These are phyloP conservation scores for Microbotryum saponariae DNA, from an alignment of 1,284 basidiomycete species.

Conservation along the genomic window DNA sequence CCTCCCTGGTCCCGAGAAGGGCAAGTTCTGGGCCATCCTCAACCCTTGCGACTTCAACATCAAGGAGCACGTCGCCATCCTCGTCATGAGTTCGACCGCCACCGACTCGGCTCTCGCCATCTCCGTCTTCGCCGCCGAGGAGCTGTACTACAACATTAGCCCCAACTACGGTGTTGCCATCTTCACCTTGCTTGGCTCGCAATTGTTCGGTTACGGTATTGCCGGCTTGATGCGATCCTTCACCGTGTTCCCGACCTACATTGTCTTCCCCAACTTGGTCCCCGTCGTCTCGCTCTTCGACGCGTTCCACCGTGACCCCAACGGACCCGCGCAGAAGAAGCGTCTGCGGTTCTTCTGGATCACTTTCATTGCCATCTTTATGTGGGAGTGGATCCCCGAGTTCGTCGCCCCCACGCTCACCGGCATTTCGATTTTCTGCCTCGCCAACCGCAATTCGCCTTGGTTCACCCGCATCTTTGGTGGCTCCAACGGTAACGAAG, in stretches of 20 bases:
- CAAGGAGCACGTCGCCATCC: constrained; percentile 35
- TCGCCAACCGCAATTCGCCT: constrained; percentile 49
- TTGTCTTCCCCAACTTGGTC: constrained; percentile 30
- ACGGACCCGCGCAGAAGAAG: constrained; percentile 31
- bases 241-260: constrained; percentile 32
- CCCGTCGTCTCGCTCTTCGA: constrained; percentile 54
- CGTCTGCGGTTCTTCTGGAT: constrained; percentile 36
- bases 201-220: constrained; percentile 23
- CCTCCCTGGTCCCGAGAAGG: constrained; percentile 20
- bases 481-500: constrained; percentile 57
- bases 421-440: constrained; percentile 51
- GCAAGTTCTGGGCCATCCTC: constrained; percentile 30
- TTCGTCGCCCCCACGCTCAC: constrained; percentile 47
- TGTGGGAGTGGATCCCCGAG: constrained; percentile 40
- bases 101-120: constrained; percentile 58
- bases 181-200: constrained; percentile 22
- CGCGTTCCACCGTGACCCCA: constrained; percentile 50
- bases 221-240: constrained; percentile 28
- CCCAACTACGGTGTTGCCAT: constrained; percentile 46
- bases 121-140: constrained; percentile 58
- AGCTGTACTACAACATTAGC: constrained; percentile 52
- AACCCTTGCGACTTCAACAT: constrained; percentile 33
- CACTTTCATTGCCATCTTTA: constrained; percentile 34
- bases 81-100: constrained; percentile 59
- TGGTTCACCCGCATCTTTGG: constrained; percentile 59